Evolutionary conservation across 202 grass and related monocot species (phyloP), one percentile per base, ranked within the genome.

Genomic region (Setaria viridis): DNA sequence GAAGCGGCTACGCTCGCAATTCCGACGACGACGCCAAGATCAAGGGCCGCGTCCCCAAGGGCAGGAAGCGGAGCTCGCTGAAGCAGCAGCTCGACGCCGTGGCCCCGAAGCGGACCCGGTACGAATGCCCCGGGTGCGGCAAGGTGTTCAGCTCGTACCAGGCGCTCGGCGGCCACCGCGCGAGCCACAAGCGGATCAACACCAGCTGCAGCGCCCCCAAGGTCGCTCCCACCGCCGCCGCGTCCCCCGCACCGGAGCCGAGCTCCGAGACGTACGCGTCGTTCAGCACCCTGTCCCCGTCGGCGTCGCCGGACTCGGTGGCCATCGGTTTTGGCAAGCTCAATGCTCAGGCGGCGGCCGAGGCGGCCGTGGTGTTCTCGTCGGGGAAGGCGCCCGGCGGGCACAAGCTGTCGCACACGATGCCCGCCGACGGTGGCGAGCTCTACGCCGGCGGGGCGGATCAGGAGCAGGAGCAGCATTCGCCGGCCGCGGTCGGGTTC

Each of bases 141-240:
- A 90, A 75, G 69, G 78, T 63, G 73, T 93, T 93, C 82, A 62
- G 69, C 57, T 93, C 91, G 43, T 93, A 93, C 68, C 91, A 93
- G 88, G 91, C 91, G 62, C 91, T 93, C 37, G 91, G 91, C 37
- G 91, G 91, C 74, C 91, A 93, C 62, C 91, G 91, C 34, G 91
- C 88, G 68, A 88, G 91, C 82, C 85, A 93, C 85, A 93, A 93
- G 85, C 82, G 91, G 74, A 93, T 93, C 82, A 93, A 88, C 78
- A 82, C 78, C 37, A 87, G 85, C 88, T 93, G 88, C 88, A 85
- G 78, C 78, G 72, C 62, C 0, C 76, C 87, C 70, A 92, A 84
- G 80, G 37, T 7, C 45, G 7, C 42, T 11, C 6, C 59, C 11
- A 29, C 29, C 11, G 60, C 12, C 2, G 14, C 65, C 11, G 34